Evolutionary conservation across 176 grass and related monocot genomes (phyloP).

Genomic region (Secale cereale): DNA sequence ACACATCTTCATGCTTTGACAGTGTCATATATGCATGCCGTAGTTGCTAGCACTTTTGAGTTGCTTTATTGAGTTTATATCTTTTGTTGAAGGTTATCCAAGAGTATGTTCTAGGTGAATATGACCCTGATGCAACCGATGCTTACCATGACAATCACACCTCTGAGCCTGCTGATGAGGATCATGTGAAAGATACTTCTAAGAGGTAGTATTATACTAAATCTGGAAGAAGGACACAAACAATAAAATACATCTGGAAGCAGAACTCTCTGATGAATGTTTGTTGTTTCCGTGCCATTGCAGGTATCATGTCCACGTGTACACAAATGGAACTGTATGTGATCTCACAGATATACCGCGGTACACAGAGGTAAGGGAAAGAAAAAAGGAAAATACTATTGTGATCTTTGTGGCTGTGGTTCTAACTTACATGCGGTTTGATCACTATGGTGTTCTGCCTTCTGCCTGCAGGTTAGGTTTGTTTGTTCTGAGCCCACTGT

Average conservation of each 20-base stretch:
- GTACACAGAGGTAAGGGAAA: constrained; percentile 67
- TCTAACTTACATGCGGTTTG: neutral
- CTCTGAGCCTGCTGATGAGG: constrained; percentile 42
- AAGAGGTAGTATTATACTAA: constrained; percentile 64
- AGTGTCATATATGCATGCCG: neutral
- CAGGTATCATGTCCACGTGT: constrained; percentile 94
- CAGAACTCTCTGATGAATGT: neutral
- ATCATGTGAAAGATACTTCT: constrained; percentile 60
- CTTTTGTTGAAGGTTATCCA: constrained; percentile 59
- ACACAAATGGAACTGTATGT: constrained; percentile 81
- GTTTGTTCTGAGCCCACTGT: constrained; percentile 72
- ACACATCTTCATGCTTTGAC: neutral
- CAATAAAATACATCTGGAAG: neutral
- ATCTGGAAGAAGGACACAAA: neutral
- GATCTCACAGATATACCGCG: constrained; percentile 78
- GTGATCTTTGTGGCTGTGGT: neutral
- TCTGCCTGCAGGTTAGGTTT: constrained; percentile 74
- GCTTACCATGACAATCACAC: constrained; percentile 63
- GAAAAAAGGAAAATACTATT: neutral
- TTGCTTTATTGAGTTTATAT: neutral
- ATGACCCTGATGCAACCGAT: constrained; percentile 64
- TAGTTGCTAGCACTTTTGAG: neutral
- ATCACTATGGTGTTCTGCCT: neutral
- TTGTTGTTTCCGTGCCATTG: constrained; percentile 9
- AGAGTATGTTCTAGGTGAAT: constrained; percentile 93